Evolutionary conservation across 768 basidiomycete species (phyloP).

Genomic region (Paxillus ammoniavirescens): DNA sequence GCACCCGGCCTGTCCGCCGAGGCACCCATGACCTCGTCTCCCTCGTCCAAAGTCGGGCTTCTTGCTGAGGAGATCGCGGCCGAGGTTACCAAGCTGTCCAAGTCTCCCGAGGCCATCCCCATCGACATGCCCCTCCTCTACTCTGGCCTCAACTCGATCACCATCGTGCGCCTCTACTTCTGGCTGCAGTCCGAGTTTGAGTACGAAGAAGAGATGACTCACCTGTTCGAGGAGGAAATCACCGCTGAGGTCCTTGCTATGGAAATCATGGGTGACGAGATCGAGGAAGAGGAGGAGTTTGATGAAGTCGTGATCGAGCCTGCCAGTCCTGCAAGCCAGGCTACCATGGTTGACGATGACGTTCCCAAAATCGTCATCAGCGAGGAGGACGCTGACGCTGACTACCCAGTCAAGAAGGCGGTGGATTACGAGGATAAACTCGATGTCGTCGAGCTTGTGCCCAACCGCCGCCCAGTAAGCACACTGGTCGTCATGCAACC

Average conservation of each 20-base stretch:
- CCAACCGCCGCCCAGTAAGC: constrained; percentile 5
- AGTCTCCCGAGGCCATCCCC: constrained; percentile 24
- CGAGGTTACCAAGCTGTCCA: constrained; percentile 31
- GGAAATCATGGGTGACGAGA: constrained; percentile 26
- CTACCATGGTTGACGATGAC: constrained; percentile 17
- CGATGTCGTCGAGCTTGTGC: not conserved
- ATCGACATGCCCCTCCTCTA: constrained; percentile 32
- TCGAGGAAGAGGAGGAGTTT: constrained; percentile 1
- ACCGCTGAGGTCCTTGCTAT: constrained; percentile 28
- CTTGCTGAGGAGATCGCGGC: constrained; percentile 34
- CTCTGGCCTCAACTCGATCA: constrained; percentile 32
- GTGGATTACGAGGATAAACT: not conserved
- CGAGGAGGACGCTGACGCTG: constrained; percentile 3
- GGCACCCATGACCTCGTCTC: not conserved
- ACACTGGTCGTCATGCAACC: constrained; percentile 25
- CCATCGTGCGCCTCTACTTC: constrained; percentile 28
- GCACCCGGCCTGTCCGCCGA: constrained; percentile 18
- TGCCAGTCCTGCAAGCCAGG: constrained; percentile 16
- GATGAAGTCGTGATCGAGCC: constrained; percentile 7
- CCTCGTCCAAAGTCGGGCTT: constrained; percentile 13
- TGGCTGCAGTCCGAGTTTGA: constrained; percentile 35
- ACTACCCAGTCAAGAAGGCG: not conserved
- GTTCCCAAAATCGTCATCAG: constrained; percentile 9
- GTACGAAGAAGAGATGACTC: constrained; percentile 27
- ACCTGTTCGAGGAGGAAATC: constrained; percentile 31